Base-by-base conservation (phyloP, 345 rosid species). In the Corchorus olitorius region DNA sequence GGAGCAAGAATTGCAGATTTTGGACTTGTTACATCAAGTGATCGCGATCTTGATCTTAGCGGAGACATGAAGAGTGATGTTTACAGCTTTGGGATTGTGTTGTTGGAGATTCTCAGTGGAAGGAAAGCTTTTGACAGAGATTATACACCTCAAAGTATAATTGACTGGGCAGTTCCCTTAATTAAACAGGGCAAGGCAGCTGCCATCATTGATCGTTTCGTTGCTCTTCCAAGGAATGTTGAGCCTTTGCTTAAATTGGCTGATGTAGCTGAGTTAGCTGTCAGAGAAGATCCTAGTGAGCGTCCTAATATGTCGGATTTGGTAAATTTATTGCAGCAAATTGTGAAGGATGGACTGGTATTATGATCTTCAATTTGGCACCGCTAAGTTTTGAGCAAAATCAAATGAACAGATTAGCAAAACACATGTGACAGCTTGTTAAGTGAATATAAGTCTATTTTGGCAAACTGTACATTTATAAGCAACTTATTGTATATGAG, bases 211-310 rank as follows among this genome's bases (percentile, higher is more conserved):
- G 99, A 95, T 81, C 82, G 81, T 52, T 78, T 82, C 19, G 85
- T 84, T 17, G 79, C 90, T 74, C 87, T 90, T 65, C 98, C 98
- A 8, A 90, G 88, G 79, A 90, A 95, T 49, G 87, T 93, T 2
- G 99, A 95, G 81, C 97, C 97, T 14, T 83, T 95, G 50, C 91
- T 95, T 54, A 93, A 88, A 76, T 83, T 95, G 50, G 97, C 94
- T 3, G 97, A 93, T 70, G 73, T 93, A 79, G 94, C 94, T 20
- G 94, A 92, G 74, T 52, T 87, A 79, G 88, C 94, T 70, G 79
- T 92, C 34, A 86, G 89, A 69, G 92, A 90, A 72, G 84, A 87
- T 85, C 92, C 94, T 0, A 82, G 70, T 53, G 87, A 89, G 77
- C 94, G 93, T 73, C 98, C 99, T 54, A 71, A 78, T 0, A 88